Evolutionary conservation across 176 grass and related monocot species (phyloP), one percentile per base, ranked within the genome.

Genomic region (Olyra latifolia): DNA sequence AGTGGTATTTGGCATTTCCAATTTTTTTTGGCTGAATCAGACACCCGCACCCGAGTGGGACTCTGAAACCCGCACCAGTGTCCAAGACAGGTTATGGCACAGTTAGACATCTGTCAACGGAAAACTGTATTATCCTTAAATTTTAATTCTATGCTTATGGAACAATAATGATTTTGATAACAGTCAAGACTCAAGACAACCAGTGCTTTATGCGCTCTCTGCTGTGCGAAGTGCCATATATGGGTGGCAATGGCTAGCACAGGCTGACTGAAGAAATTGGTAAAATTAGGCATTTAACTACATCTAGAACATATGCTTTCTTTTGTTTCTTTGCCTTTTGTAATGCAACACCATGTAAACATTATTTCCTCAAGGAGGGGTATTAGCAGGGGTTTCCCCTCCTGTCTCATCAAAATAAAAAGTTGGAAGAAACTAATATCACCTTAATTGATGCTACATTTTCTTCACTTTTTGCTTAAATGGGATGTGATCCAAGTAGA

Each of bases 261-360:
- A 75, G 35, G n/a, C 14, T 60, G 7, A 22, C 73, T 39, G 40
- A 75, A 59, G 54, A 59, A 7, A n/a, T 60, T 38, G 23, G 43
- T 60, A 60, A 38, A 24, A 75, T 6, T 59, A 25, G 5, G 23
- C n/a, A 43, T 75, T 19, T 59, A 42, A 58, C 27, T 22, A 27
- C 52, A 16, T 9, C 8, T 71, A 15, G 17, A 71, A 48, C 23
- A 53, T 54, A 54, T n/a, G 19, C 29, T 35, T 72, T 38, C 17
- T n/a, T 53, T 72, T 72, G 17, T 63, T 63, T 85, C 30, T 48
- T 48, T 39, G 12, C n/a, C 16, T 60, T 66, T 62, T 45, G 17
- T 45, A 78, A 62, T 30, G n/a, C 17, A 41, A 69, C 24, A 1
- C 6, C 5, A 73, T 39, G 48, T 15, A 38, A 73, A 55, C 48